These are phyloP conservation scores for Podila clonocystis DNA, from an alignment of 192 early-diverging fungal genomes.

Conservation along the genomic window DNA sequence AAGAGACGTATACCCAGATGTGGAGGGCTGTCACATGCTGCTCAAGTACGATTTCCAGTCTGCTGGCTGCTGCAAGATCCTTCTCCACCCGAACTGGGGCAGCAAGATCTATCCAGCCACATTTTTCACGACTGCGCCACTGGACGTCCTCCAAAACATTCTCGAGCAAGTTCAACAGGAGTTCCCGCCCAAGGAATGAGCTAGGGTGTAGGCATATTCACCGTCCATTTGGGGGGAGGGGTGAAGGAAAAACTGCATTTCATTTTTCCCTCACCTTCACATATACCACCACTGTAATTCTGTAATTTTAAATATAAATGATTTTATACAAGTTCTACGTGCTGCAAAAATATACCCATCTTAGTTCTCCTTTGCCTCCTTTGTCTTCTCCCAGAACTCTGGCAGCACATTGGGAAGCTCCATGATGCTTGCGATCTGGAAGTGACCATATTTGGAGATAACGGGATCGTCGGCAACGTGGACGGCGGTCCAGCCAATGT, in stretches of 20 bases:
- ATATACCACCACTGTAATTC: too few relatives aligned
- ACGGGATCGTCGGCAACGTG: conserved; percentile 59
- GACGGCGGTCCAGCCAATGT: conserved; percentile 60
- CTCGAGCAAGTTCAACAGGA: conserved; percentile 28
- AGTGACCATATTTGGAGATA: conserved; percentile 57
- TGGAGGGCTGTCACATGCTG: conserved; percentile 81
- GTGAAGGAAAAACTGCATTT: background rate
- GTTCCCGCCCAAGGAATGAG: background rate
- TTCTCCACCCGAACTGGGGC: conserved; percentile 91
- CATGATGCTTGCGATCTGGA: conserved; percentile 68
- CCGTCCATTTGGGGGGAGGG: too few relatives aligned
- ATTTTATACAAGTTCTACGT: too few relatives aligned
- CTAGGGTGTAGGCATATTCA: background rate
- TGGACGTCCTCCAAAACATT: conserved; percentile 49
- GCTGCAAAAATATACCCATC: too few relatives aligned
- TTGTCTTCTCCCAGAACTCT: conserved; percentile 56
- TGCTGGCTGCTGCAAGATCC: conserved; percentile 84
- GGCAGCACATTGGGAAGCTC: conserved; percentile 71
- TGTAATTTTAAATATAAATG: too few relatives aligned
- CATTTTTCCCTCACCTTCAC: too few relatives aligned
- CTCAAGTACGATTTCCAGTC: conserved; percentile 81
- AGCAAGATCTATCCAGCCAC: conserved; percentile 91
- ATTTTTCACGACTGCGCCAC: conserved; percentile 83
- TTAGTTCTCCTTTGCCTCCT: background rate
- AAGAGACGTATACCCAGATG: conserved; percentile 87